A percentile compares a stretch with the other conserved stretches of the same genome.
Conservation (phyloP, 257 asterid species). For the Scutellaria barbata region DNA sequence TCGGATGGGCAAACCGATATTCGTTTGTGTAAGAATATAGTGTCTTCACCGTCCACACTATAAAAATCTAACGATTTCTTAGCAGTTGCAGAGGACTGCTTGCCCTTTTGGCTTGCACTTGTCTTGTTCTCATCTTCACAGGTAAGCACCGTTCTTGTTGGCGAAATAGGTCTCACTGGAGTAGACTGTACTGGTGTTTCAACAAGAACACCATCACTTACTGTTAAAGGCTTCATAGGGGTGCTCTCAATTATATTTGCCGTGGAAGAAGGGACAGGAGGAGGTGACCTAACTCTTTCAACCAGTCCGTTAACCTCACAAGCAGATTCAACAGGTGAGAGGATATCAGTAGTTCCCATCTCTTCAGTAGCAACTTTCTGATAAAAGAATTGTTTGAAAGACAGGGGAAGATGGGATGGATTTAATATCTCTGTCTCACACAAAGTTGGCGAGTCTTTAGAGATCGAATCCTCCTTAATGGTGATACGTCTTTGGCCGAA, state of each 20-base stretch:
- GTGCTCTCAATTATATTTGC: constrained; percentile 50
- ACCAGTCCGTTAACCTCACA: constrained; percentile 39
- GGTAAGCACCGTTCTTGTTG: constrained; percentile 50
- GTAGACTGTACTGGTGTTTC: constrained; percentile 76
- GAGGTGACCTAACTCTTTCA: constrained; percentile 37
- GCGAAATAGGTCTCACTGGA: constrained; percentile 63
- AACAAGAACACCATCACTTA: constrained; percentile 42
- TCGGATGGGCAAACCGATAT: constrained; percentile 53
- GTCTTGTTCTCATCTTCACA: constrained; percentile 65
- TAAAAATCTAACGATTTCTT: constrained; percentile 73
- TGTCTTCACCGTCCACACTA: constrained; percentile 43
- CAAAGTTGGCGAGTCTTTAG: constrained; percentile 41
- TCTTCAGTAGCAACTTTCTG: constrained; percentile 40
- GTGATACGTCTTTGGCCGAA: constrained; percentile 46
- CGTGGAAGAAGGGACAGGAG: constrained; percentile 42
- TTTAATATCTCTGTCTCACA: constrained; percentile 43
- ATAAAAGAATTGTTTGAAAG: constrained; percentile 47
- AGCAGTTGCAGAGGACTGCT: constrained; percentile 52
- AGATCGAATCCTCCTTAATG: constrained; percentile 35
- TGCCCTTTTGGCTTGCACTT: constrained; percentile 45
- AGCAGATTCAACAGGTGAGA: constrained; percentile 43
- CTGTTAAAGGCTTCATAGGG: constrained; percentile 61
- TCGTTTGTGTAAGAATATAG: constrained; percentile 41
- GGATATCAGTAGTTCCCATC: constrained; percentile 44
- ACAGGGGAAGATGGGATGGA: constrained; percentile 62